Evolutionary conservation across 345 rosid species (phyloP).

Genomic region (Rhizophora mangle): DNA sequence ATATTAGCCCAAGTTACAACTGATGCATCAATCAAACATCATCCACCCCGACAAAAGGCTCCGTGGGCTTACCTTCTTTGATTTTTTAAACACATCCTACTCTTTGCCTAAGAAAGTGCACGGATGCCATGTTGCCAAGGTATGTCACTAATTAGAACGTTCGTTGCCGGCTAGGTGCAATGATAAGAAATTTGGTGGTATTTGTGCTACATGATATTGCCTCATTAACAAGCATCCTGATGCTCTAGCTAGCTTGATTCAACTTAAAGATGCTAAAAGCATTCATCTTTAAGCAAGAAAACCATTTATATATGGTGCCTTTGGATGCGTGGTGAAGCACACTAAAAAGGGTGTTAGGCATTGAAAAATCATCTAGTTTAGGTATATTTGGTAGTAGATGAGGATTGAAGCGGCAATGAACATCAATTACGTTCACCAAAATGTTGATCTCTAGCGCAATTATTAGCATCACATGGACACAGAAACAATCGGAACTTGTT

Average conservation of each 20-base stretch:
- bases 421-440: too few relatives aligned
- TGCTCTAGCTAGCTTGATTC: conserved; percentile 5
- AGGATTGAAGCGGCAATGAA: too few relatives aligned
- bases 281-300: conserved; percentile 6
- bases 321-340: conserved; percentile 9
- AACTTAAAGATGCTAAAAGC: conserved; percentile 22
- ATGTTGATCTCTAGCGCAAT: too few relatives aligned
- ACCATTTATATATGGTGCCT: not conserved
- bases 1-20: not conserved
- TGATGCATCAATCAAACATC: conserved; percentile 5
- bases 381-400: too few relatives aligned
- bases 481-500: too few relatives aligned
- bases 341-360: not conserved
- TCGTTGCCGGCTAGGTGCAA: not conserved
- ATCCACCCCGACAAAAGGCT: not conserved
- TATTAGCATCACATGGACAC: too few relatives aligned
- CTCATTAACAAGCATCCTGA: conserved; percentile 24
- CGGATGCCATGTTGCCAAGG: too few relatives aligned
- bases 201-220: conserved; percentile 15
- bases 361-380: too few relatives aligned
- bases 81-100: not conserved
- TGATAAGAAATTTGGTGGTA: not conserved
- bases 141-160: too few relatives aligned
- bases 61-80: not conserved
- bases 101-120: too few relatives aligned